Conservation (phyloP, 2,329 filamentous ascomycete species). For the Diaporthe citriasiana region DNA sequence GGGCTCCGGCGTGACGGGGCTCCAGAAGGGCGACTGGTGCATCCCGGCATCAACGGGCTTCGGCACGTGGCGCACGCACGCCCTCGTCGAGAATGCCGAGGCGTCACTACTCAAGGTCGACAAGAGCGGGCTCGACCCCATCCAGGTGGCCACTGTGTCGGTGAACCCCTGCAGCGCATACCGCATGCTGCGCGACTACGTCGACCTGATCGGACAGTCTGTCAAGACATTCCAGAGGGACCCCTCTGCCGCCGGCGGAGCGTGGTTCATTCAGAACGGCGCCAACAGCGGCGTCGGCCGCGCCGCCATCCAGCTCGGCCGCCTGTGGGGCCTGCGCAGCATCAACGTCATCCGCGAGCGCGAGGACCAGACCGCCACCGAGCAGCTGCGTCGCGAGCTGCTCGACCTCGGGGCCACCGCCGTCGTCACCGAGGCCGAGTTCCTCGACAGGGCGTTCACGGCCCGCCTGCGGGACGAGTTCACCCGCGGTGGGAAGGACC, state of each 20-base stretch:
- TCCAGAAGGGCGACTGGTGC: constrained; percentile 90
- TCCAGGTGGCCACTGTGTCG: constrained; percentile 88
- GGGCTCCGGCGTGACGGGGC: constrained; percentile 66
- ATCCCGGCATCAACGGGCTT: constrained; percentile 87
- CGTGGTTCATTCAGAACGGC: constrained; percentile 98
- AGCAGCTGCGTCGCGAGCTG: constrained; percentile 68
- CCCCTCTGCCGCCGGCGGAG: constrained; percentile 81
- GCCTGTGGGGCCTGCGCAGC: constrained; percentile 88
- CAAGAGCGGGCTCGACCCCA: constrained; percentile 76
- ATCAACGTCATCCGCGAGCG: constrained; percentile 90
- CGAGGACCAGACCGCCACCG: constrained; percentile 73
- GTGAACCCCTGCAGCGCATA: constrained; percentile 97
- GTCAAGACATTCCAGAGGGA: constrained; percentile 61
- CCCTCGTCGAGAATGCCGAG: constrained; percentile 69
- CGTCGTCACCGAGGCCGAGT: constrained; percentile 70
- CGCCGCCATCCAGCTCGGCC: constrained; percentile 89
- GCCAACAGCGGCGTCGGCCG: constrained; percentile 95
- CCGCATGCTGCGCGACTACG: constrained; percentile 90
- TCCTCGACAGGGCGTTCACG: constrained; percentile 71
- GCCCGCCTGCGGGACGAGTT: constrained; percentile 70
- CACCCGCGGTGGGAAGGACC: constrained; percentile 79
- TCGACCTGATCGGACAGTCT: constrained; percentile 60
- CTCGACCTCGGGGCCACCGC: constrained; percentile 67
- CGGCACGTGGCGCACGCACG: constrained; percentile 96
- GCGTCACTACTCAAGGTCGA: constrained; percentile 78